Conservation (phyloP, 345 rosid genomes). For the Gossypium turneri region DNA sequence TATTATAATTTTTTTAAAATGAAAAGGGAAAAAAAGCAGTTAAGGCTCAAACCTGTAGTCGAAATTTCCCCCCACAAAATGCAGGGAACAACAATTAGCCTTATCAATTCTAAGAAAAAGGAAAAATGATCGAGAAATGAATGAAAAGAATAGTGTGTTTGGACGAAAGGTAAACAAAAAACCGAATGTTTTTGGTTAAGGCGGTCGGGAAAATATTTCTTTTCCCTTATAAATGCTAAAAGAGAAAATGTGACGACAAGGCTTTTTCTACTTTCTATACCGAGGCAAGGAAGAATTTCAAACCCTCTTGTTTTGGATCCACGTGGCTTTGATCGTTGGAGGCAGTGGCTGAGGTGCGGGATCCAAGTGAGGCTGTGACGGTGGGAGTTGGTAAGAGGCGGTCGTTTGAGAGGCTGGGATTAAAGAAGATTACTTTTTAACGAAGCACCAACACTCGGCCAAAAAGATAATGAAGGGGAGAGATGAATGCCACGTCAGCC, state of each 20-base stretch:
- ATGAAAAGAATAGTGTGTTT: slow-evolving; percentile 4
- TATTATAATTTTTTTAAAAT: not conserved
- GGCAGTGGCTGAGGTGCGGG: not conserved
- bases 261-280: not conserved
- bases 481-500: slow-evolving; percentile 7
- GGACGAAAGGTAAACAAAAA: slow-evolving; percentile 5
- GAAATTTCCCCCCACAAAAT: not conserved
- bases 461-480: not conserved
- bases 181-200: not conserved
- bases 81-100: not conserved
- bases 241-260: not conserved
- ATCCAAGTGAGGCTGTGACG: not conserved
- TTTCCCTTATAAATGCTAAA: not conserved
- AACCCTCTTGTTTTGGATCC: not conserved
- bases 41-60: not conserved
- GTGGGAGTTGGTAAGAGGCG: not conserved
- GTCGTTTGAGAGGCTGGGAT: not conserved
- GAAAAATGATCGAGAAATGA: not conserved
- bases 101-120: not conserved
- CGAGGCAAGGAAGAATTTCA: not conserved
- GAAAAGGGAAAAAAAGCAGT: not conserved
- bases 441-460: slow-evolving; percentile 9
- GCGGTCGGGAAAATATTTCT: slow-evolving; percentile 4
- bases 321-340: not conserved
- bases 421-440: not conserved